Percentiles rank a stretch among this genome's conserved stretches.
phyloP scores from a whole-genome alignment of 1,284 basidiomycete genomes.

The Cryptococcus floricola region DNA sequence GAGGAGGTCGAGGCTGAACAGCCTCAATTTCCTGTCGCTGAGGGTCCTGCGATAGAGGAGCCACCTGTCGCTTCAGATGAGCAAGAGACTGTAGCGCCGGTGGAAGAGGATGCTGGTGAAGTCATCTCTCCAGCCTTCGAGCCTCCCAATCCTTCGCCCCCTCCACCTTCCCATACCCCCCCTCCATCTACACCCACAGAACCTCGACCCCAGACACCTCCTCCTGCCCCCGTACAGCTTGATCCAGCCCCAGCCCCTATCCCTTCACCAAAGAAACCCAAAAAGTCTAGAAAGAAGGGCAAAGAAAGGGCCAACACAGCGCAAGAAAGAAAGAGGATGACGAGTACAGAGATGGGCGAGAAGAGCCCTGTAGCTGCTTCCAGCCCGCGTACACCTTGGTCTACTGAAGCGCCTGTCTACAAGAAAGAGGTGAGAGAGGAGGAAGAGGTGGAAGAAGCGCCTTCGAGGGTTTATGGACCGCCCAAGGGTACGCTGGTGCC shows the following conservation, averaged over 20 bases:
- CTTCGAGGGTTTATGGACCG: too few species aligned
- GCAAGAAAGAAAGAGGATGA: not conserved
- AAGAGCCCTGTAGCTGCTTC: not conserved
- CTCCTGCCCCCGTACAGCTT: too few species aligned
- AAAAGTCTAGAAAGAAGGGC: not conserved
- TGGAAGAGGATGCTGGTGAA: too few species aligned
- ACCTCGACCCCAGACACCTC: too few species aligned
- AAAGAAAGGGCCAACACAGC: not conserved
- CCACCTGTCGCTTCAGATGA: too few species aligned
- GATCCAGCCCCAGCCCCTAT: not conserved
- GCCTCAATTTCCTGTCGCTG: not conserved
- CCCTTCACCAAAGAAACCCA: not conserved
- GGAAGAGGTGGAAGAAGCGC: not conserved
- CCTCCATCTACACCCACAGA: too few species aligned
- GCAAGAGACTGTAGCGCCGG: too few species aligned
- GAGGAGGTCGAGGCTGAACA: not conserved
- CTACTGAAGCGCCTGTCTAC: not conserved
- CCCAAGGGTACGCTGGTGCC: too few species aligned
- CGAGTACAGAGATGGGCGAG: not conserved
- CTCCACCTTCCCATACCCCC: too few species aligned
- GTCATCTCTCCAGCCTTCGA: too few species aligned
- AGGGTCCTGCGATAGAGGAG: too few species aligned
- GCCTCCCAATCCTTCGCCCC: too few species aligned
- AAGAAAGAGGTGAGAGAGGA: not conserved
- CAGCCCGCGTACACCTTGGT: not conserved